A percentile compares a stretch with the other conserved stretches of the same genome.
Evolutionary conservation across 2,329 filamentous ascomycete species (phyloP).

Genomic region (Cladophialophora carrionii): DNA sequence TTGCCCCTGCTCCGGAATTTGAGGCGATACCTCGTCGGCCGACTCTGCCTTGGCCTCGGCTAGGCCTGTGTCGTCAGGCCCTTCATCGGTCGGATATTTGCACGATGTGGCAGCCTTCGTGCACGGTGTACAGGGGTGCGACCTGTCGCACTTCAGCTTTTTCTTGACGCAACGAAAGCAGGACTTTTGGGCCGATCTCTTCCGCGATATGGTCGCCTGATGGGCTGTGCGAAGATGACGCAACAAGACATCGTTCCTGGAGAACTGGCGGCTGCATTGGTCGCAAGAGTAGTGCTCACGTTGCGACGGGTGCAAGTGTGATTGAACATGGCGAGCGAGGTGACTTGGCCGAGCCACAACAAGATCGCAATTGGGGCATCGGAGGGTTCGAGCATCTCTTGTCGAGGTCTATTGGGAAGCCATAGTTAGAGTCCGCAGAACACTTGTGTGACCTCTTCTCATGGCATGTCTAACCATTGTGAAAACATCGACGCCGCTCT

Average conservation of each 20-base stretch:
- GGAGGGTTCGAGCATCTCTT: constrained; percentile 25
- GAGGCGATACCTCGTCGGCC: neutral
- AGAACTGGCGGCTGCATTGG: constrained; percentile 31
- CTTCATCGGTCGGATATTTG: constrained; percentile 26
- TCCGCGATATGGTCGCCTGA: constrained; percentile 25
- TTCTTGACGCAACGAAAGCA: constrained; percentile 34
- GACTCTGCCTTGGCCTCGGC: constrained; percentile 20
- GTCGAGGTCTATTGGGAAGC: constrained; percentile 14
- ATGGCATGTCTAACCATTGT: neutral
- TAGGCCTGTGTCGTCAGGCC: neutral
- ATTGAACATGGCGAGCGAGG: constrained; percentile 32
- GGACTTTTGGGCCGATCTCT: constrained; percentile 28
- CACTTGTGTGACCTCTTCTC: neutral
- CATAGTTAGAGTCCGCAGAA: neutral
- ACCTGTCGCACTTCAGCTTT: constrained; percentile 32
- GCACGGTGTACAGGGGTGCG: constrained; percentile 24
- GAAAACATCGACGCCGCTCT: neutral
- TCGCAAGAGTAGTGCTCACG: constrained; percentile 31
- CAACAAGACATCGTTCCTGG: constrained; percentile 32
- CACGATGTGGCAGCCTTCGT: constrained; percentile 20
- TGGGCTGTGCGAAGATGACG: constrained; percentile 33
- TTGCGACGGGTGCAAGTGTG: constrained; percentile 28
- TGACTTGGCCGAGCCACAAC: constrained; percentile 31
- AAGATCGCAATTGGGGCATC: constrained; percentile 31
- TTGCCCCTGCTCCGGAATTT: constrained; percentile 18